Conservation (phyloP, 2,329 filamentous ascomycete species). For the Scedosporium apiospermum region DNA sequence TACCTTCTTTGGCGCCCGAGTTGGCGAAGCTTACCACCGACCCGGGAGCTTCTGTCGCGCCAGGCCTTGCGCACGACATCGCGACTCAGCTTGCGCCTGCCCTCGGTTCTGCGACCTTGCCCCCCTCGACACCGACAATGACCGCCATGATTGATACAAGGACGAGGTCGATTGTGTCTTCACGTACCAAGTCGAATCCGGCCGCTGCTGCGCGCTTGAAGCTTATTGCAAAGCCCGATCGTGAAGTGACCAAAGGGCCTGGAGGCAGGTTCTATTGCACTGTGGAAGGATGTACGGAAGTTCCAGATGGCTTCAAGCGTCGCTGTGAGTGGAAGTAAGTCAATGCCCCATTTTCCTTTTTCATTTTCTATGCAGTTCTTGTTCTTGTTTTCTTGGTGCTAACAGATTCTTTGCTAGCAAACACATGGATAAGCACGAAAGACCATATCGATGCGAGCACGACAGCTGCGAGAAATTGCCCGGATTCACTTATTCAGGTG, state of each 20-base stretch:
- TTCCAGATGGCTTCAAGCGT: slow-evolving; percentile 58
- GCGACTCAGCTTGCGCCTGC: neutral
- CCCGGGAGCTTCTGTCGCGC: neutral
- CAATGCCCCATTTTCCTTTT: neutral
- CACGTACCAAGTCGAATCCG: neutral
- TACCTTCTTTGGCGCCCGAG: slow-evolving; percentile 18
- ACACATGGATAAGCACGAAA: slow-evolving; percentile 97
- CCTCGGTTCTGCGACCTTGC: neutral
- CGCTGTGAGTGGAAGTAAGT: slow-evolving; percentile 94
- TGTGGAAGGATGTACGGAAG: slow-evolving; percentile 57
- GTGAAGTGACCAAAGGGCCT: slow-evolving; percentile 49
- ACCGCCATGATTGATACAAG: neutral
- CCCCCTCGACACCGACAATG: neutral
- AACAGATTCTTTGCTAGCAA: slow-evolving; percentile 48
- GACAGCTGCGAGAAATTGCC: slow-evolving; percentile 84
- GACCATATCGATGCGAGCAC: slow-evolving; percentile 78
- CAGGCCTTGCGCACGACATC: neutral
- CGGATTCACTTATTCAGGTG: slow-evolving; percentile 91
- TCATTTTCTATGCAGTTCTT: too few relatives aligned
- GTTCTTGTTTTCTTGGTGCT: slow-evolving; percentile 10
- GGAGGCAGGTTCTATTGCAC: slow-evolving; percentile 73
- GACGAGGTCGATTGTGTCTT: neutral
- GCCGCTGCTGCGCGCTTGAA: slow-evolving; percentile 30
- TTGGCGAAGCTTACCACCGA: slow-evolving; percentile 20
- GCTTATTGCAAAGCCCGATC: slow-evolving; percentile 49